These are phyloP conservation scores for Parascedosporium putredinis DNA, from an alignment of 2,329 filamentous ascomycete genomes.

Conservation along the genomic window DNA sequence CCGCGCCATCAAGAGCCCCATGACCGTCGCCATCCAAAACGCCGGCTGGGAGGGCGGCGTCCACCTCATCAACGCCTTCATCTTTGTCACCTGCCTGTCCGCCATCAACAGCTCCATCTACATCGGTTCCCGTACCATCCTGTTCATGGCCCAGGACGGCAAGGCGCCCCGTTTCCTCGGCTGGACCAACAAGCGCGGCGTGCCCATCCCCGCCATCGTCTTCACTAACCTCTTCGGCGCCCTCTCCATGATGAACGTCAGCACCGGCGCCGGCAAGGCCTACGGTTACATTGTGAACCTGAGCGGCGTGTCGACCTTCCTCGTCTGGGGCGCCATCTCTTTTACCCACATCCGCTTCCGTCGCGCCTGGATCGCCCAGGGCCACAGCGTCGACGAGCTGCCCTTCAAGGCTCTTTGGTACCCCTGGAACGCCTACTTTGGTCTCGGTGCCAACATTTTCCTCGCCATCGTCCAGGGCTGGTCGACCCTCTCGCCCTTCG, in stretches of 20 bases:
- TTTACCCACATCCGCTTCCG: slow-evolving; percentile 65
- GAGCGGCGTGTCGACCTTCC: slow-evolving; percentile 58
- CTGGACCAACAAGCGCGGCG: slow-evolving; percentile 54
- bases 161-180: slow-evolving; percentile 63
- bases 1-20: slow-evolving; percentile 58
- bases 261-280: slow-evolving; percentile 52
- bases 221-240: slow-evolving; percentile 62
- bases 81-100: slow-evolving; percentile 61
- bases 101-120: slow-evolving; percentile 70
- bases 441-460: slow-evolving; percentile 46
- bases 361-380: slow-evolving; percentile 48
- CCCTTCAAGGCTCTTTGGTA: slow-evolving; percentile 46
- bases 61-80: slow-evolving; percentile 69
- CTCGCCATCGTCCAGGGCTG: slow-evolving; percentile 52
- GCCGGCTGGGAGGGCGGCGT: slow-evolving; percentile 65
- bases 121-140: slow-evolving; percentile 62
- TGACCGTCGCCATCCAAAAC: slow-evolving; percentile 64
- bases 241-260: slow-evolving; percentile 66
- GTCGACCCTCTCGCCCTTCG: slow-evolving; percentile 47
- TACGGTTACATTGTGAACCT: slow-evolving; percentile 63
- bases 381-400: slow-evolving; percentile 40
- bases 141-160: slow-evolving; percentile 64
- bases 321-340: slow-evolving; percentile 62
- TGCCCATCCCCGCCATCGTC: slow-evolving; percentile 50
- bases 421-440: slow-evolving; percentile 50